Evolutionary conservation across 1,284 basidiomycete genomes (phyloP), one percentile per base, ranked within the genome.

Genomic region (Melampsora larici-populina): DNA sequence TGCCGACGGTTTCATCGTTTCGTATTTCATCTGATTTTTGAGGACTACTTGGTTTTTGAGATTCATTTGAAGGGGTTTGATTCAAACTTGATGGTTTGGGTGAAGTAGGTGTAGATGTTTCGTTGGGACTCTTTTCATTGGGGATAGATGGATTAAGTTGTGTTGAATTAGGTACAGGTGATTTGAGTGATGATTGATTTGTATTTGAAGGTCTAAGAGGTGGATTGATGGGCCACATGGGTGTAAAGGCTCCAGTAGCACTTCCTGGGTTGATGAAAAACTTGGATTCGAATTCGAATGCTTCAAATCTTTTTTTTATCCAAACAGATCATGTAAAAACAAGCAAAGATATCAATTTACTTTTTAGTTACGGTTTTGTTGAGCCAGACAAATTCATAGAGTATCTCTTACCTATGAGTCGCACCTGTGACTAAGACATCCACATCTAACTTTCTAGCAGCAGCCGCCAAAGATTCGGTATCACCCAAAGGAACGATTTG

Each of bases 191-290:
- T 13, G 40, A 55, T 9, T 46, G 24, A 11, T 64, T 36, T 26
- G 26, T 31, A 60, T 48, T 60, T 24, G 70, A 64, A 48, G 64
- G 31, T 18, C 46, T 24, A 29, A 51, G 62, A 5, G 31, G 72
- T 55, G 72, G 72, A 55, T 63, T 24, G 24, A 51, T 66, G 1
- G 72, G 62, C 72, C 72, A 74, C 15, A 64, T 74, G 0, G 72
- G 72, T 21, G 64, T 74, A 49, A 74, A 98, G 18, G 96, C 94
- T 58, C 95, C 95, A 0, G 93, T 96, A 0, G 94, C 95, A 18
- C 92, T 94, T 1, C 96, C 96, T 0, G 96, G 96, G 84, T 98
- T 97, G 69, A 98, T 89, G 83, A 97, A 98, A 87, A 98, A 99
- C 78, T 91, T 89, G 62, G 90, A 89, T 79, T 94, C 93, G 81